Conservation (phyloP, 306 rosid genomes). For the Dalbergia cochinchinensis region DNA sequence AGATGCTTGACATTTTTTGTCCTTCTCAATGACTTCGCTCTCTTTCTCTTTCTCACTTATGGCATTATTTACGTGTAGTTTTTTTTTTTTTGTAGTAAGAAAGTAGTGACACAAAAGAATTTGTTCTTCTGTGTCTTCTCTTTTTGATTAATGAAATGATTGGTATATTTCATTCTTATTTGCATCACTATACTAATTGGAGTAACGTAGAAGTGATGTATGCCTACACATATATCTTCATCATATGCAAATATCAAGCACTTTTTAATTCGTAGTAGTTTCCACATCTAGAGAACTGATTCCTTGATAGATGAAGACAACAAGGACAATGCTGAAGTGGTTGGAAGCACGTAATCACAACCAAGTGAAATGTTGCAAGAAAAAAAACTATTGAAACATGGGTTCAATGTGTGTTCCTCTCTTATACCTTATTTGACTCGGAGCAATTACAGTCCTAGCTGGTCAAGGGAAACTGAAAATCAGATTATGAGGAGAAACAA, state of each 20-base stretch:
- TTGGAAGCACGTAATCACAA: conserved; percentile 14
- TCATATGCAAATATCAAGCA: background rate
- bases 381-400: background rate
- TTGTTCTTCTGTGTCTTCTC: background rate
- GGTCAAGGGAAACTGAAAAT: background rate
- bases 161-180: background rate
- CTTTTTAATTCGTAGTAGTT: background rate
- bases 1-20: conserved; percentile 1
- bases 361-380: background rate
- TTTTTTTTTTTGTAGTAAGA: background rate
- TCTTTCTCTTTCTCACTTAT: background rate
- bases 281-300: background rate
- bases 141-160: conserved; percentile 10
- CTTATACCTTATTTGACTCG: background rate
- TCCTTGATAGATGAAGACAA: conserved; percentile 16
- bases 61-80: conserved; percentile 4
- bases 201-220: background rate
- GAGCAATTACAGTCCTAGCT: background rate
- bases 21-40: background rate
- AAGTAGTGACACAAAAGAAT: background rate
- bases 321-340: background rate
- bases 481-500: background rate
- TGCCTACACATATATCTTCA: background rate
- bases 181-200: background rate
- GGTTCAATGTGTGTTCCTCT: background rate